Evolutionary conservation across 2,329 filamentous ascomycete genomes (phyloP), one percentile per base, ranked within the genome.

Genomic region (Pseudohalonectria lignicola): DNA sequence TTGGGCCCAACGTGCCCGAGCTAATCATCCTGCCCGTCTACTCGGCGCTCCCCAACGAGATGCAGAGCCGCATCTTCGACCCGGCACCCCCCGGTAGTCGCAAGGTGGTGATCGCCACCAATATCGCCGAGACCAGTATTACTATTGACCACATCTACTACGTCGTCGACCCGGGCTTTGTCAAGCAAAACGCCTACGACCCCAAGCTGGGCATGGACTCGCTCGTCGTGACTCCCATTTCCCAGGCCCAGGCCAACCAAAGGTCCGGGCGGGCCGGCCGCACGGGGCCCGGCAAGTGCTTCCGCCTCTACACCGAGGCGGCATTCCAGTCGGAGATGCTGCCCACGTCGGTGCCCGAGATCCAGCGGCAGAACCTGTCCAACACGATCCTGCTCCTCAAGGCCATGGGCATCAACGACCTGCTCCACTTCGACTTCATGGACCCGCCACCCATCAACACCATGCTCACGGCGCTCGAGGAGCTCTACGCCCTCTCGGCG

Each of bases 391-490:
- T 98, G 34, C 94, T 95, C 84, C 74, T 98, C 36, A 98, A 98
- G 57, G 92, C 92, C 0, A 96, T 98, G 87, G 92, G 93, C 3
- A 96, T 98, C 59, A 96, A 98, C 53, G 92, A 98, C 54, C 68
- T 98, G 2, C 71, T 98, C 11, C 87, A 94, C 54, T 98, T 98
- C 52, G 90, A 96, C 61, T 98, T 98, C 52, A 96, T 98, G 90
- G 92, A 98, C 52, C 88, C 92, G 0, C 92, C 92, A 0, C 92
- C 92, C 0, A 92, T 92, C 21, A 95, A 96, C 52, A 96, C 92
- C 11, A 95, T 96, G 86, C 73, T 98, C 45, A 94, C 87, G 36
- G 92, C 92, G 0, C 67, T 98, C 4, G 93, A 98, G 61, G 92
- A 96, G 55, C 69, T 98, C 0, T 98, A 98, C 53, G 86, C 87